Conservation (phyloP, 2,329 filamentous ascomycete species). For the Venturia effusa region DNA sequence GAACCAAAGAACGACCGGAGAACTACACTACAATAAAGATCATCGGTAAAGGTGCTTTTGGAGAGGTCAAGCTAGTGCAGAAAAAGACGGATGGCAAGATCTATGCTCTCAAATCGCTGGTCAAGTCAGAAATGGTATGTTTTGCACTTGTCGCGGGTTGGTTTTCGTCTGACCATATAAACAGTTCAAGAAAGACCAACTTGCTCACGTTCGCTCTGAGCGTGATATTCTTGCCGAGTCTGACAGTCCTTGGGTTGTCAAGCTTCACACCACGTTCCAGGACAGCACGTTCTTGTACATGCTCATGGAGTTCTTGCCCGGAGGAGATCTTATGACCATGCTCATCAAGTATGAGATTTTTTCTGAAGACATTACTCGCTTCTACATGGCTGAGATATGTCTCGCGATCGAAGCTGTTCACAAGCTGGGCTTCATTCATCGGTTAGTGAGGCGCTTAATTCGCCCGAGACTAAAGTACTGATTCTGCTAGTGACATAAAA, state of each 20-base stretch:
- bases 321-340: constrained; percentile 99
- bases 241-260: constrained; percentile 99
- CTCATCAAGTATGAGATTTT: constrained; percentile 99
- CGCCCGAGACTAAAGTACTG: background rate
- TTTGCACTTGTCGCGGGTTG: background rate
- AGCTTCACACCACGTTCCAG: constrained; percentile 96
- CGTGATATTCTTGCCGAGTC: constrained; percentile 96
- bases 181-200: constrained; percentile 89
- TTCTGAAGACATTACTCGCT: constrained; percentile 94
- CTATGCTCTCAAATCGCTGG: constrained; percentile 94
- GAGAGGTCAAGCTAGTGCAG: constrained; percentile 94
- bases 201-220: constrained; percentile 94
- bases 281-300: constrained; percentile 95
- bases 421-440: constrained; percentile 95
- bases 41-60: constrained; percentile 97
- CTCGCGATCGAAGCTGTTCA: constrained; percentile 98
- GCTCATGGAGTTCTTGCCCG: constrained; percentile 98
- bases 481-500: constrained; percentile 73
- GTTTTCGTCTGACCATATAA: constrained; percentile 15
- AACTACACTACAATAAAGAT: constrained; percentile 97
- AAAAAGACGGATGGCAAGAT: constrained; percentile 94
- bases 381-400: constrained; percentile 98
- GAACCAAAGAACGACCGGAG: constrained; percentile 83
- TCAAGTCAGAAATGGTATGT: constrained; percentile 86
- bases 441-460: constrained; percentile 47